These are phyloP conservation scores for Raddia guianensis DNA, from an alignment of 176 grass and related monocot genomes.

Conservation along the genomic window DNA sequence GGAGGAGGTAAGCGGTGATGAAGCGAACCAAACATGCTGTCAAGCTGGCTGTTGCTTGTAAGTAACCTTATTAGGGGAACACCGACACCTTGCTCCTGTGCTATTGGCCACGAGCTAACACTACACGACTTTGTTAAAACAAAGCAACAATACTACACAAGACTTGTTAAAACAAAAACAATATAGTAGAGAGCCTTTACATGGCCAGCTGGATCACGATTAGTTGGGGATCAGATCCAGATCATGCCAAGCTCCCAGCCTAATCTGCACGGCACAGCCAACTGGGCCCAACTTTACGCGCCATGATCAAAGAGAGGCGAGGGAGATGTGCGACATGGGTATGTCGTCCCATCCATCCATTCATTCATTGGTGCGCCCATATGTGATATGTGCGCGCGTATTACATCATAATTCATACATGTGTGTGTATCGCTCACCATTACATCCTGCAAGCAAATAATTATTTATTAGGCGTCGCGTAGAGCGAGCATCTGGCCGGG, in stretches of 20 bases:
- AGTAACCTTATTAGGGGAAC: constrained; percentile 28
- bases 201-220: constrained; percentile 28
- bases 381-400: background rate
- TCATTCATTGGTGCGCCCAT: constrained; percentile 30
- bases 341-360: background rate
- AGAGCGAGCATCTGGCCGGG: background rate
- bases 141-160: background rate
- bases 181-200: background rate
- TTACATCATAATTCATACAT: no score
- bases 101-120: constrained; percentile 16
- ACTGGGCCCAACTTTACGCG: constrained; percentile 28
- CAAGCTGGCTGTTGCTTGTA: constrained; percentile 63
- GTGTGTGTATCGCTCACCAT: background rate
- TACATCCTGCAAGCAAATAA: constrained; percentile 13
- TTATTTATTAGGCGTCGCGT: background rate
- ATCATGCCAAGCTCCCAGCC: constrained; percentile 18
- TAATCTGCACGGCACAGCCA: background rate
- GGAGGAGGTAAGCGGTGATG: constrained; percentile 5
- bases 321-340: background rate
- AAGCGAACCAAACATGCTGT: background rate
- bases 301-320: background rate
- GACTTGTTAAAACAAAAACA: background rate
- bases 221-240: constrained; percentile 37
- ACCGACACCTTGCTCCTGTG: constrained; percentile 46
- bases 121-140: background rate